Conservation (phyloP, 495 filamentous ascomycete species). For the Aspergillus funiculosus region DNA sequence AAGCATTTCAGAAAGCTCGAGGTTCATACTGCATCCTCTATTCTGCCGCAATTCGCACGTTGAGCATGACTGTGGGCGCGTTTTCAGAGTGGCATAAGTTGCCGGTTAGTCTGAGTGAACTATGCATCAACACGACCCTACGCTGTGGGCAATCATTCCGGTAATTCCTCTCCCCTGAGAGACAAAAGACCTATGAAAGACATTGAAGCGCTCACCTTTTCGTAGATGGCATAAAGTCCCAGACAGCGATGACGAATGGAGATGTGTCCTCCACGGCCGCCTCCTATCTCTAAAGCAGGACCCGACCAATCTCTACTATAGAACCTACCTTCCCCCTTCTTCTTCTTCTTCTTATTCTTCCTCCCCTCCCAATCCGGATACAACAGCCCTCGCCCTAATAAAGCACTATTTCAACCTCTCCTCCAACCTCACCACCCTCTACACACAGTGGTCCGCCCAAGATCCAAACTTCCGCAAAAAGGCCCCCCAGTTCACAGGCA, state of each 20-base stretch:
- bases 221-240: conserved; percentile 71
- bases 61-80: conserved; percentile 25
- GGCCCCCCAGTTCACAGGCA: conserved; percentile 79
- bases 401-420: conserved; percentile 78
- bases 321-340: conserved; percentile 50
- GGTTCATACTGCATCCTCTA: neutral
- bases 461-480: conserved; percentile 89
- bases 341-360: conserved; percentile 25
- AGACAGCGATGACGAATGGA: conserved; percentile 77
- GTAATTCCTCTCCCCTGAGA: conserved; percentile 30
- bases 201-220: no score
- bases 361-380: conserved; percentile 21
- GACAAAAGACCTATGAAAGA: no score
- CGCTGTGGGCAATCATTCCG: conserved; percentile 88
- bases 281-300: conserved; percentile 84
- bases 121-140: conserved; percentile 86
- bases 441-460: conserved; percentile 76
- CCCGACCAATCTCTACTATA: conserved; percentile 71
- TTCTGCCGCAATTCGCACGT: neutral
- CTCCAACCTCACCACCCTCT: conserved; percentile 66
- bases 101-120: conserved; percentile 69
- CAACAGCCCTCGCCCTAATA: conserved; percentile 53
- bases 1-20: neutral
- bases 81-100: conserved; percentile 72
- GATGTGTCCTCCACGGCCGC: conserved; percentile 78